Base-by-base conservation (phyloP, 805 yeast genomes). In the Kregervanrija delftensis region DNA sequence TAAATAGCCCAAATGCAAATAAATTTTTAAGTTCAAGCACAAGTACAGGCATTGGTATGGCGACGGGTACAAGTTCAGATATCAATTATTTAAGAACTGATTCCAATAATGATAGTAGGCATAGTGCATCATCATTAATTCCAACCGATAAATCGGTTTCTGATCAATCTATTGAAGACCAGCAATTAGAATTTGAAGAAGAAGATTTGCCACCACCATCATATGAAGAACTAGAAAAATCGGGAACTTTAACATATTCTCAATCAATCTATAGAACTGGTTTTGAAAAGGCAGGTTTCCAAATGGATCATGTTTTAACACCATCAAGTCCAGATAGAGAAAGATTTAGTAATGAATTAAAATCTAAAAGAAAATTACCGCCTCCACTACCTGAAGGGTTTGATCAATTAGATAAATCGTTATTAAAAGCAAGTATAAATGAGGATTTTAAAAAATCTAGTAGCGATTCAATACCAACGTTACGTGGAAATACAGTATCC, bases 211-310 rank as follows among this genome's bases (percentile, higher is more conserved):
- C 60, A 4, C 65, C 66, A 3, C 65, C 65, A 5, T 59, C 64
- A 1, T 61, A 60, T 40, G 65, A 60, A 44, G 67, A 63, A 41
- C 39, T 63, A 8, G 67, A 62, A 42, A 56, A 60, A 35, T 56
- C 64, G 0, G 66, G 66, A n/a, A 50, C 54, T 12, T 46, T 63
- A 37, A 60, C 64, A 5, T 63, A 63, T 39, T 56, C 65, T 8
- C 49, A 54, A 43, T 63, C 67, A 4, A 63, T 63, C 42, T 63
- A 63, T 45, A 49, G 66, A 30, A 59, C 66, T 2, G 66, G 66
- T 8, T 63, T 63, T 46, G 67, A 63, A 47, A 63, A 63, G 46
- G 67, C 67, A 1, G 67, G 67, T 3, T 55, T 59, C 34, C 57
- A 61, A 33, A 39, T 61, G 48, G 60, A 60, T 41, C 62, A 61